Conservation (phyloP, 2,329 filamentous ascomycete species). For the Epichloe sylvatica region DNA sequence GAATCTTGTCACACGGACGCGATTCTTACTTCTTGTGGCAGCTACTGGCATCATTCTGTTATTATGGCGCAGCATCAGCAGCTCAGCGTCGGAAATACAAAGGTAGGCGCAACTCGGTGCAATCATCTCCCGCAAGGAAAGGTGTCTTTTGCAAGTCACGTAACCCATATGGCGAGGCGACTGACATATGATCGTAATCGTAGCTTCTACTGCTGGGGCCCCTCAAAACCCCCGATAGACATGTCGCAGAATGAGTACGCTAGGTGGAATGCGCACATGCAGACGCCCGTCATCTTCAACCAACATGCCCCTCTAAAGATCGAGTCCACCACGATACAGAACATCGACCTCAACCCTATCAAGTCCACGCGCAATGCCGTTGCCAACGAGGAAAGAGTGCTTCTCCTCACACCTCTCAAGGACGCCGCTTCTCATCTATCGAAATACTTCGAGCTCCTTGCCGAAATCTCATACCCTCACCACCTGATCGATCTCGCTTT, state of each 20-base stretch:
- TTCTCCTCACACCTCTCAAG: conserved; percentile 85
- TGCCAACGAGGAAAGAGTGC: conserved; percentile 69
- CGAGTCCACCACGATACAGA: conserved; percentile 65
- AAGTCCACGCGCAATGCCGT: conserved; percentile 66
- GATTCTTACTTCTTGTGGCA: conserved; percentile 62
- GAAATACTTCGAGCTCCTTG: conserved; percentile 87
- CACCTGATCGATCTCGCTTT: conserved; percentile 90
- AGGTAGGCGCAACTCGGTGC: conserved; percentile 43
- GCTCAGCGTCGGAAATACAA: conserved; percentile 75
- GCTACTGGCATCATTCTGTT: conserved; percentile 59
- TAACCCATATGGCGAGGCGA: not conserved
- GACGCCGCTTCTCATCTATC: conserved; percentile 71
- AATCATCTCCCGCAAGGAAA: not conserved
- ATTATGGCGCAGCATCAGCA: conserved; percentile 76
- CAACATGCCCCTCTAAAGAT: conserved; percentile 78
- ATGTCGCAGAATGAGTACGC: conserved; percentile 87
- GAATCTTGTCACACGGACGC: conserved; percentile 58
- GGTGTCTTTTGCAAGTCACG: not conserved
- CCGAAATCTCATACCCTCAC: conserved; percentile 85
- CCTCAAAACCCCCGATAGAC: conserved; percentile 86
- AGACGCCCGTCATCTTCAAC: conserved; percentile 93
- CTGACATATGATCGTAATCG: conserved; percentile 9
- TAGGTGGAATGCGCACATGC: conserved; percentile 75
- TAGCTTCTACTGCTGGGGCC: conserved; percentile 96
- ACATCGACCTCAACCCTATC: conserved; percentile 74